Conservation (phyloP, 306 rosid genomes). For the Vigna trinervia region DNA sequence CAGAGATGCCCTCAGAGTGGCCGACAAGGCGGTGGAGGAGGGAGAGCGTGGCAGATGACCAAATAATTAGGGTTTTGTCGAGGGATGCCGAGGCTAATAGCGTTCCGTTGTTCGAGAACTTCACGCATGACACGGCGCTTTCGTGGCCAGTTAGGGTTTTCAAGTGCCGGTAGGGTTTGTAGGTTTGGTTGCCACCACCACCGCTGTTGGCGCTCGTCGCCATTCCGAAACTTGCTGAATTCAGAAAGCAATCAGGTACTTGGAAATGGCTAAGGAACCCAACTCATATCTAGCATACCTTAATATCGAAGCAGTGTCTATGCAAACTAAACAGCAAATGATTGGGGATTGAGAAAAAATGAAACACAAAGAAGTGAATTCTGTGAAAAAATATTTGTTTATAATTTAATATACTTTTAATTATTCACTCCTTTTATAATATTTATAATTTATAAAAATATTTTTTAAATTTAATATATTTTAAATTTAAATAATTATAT, state of each 20-base stretch:
- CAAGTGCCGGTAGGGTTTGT: slow-evolving; percentile 77
- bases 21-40: slow-evolving; percentile 76
- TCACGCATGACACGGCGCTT: slow-evolving; percentile 78
- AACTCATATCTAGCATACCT: too few species aligned
- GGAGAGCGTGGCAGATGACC: slow-evolving; percentile 66
- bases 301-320: too few species aligned
- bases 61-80: slow-evolving; percentile 82
- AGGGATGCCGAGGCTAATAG: slow-evolving; percentile 82
- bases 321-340: too few species aligned
- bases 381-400: too few species aligned
- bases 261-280: too few species aligned
- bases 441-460: too few species aligned
- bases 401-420: too few species aligned
- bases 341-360: too few species aligned
- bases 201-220: slow-evolving; percentile 60
- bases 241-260: neutral
- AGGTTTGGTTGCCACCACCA: slow-evolving; percentile 50
- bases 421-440: too few species aligned
- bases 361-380: too few species aligned
- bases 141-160: slow-evolving; percentile 75
- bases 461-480: too few species aligned
- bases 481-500: too few species aligned
- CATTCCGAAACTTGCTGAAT: slow-evolving; percentile 1
- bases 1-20: slow-evolving; percentile 83
- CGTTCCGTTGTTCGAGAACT: slow-evolving; percentile 82